phyloP scores from a whole-genome alignment of 1,284 basidiomycete genomes.

The Naganishia cerealis region DNA sequence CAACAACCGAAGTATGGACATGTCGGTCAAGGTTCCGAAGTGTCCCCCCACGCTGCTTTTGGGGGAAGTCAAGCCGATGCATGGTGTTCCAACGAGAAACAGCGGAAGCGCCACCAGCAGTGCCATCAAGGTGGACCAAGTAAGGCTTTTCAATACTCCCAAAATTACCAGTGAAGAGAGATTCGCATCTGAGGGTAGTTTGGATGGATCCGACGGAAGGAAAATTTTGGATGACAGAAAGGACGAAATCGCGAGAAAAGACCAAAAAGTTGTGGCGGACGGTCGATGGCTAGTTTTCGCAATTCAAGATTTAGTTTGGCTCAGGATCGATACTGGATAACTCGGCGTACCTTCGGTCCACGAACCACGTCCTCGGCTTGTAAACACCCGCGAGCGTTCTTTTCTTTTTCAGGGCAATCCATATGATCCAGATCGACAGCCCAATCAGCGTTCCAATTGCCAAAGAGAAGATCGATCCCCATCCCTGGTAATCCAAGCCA shows the following conservation, averaged over 20 bases:
- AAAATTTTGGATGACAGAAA: conserved; percentile 66
- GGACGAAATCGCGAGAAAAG: conserved; percentile 65
- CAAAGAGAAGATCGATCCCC: conserved; percentile 38
- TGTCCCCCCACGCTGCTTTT: conserved; percentile 60
- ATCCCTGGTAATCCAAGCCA: conserved; percentile 45
- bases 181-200: conserved; percentile 63
- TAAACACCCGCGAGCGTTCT: conserved; percentile 36
- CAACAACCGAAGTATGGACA: conserved; percentile 70
- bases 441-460: conserved; percentile 40
- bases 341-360: conserved; percentile 39
- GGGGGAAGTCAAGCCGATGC: conserved; percentile 61
- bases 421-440: conserved; percentile 41
- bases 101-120: conserved; percentile 68
- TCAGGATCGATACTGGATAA: no score
- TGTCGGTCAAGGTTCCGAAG: conserved; percentile 69
- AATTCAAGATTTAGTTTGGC: neutral
- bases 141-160: conserved; percentile 63
- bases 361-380: conserved; percentile 42
- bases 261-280: conserved; percentile 60
- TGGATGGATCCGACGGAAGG: conserved; percentile 61
- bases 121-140: conserved; percentile 67
- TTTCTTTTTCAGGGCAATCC: conserved; percentile 38
- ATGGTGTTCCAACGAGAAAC: conserved; percentile 68
- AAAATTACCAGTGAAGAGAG: conserved; percentile 68
- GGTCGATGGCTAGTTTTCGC: conserved; percentile 49